Evolutionary conservation across 768 basidiomycete genomes (phyloP).

Genomic region (Brasilioporus rufonigricans): DNA sequence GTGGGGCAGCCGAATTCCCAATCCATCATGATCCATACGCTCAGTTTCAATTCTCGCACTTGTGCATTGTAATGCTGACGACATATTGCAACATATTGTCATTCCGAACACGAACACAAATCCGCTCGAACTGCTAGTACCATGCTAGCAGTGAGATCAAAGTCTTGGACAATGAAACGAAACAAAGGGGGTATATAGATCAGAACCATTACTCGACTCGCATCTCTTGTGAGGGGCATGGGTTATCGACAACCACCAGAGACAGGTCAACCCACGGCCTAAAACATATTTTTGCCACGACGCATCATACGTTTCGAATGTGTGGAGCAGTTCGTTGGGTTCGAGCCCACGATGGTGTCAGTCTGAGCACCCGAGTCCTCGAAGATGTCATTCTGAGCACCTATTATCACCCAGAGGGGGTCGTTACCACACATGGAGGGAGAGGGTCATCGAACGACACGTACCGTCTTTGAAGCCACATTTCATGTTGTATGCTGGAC

Average conservation of each 20-base stretch:
- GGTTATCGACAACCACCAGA: too few species aligned
- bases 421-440: not conserved
- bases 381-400: slow-evolving; percentile 20
- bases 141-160: not conserved
- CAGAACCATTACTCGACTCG: not conserved
- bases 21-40: too few species aligned
- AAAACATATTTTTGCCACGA: not conserved
- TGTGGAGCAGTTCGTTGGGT: too few species aligned
- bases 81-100: too few species aligned
- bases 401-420: slow-evolving; percentile 1
- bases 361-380: too few species aligned
- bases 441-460: not conserved
- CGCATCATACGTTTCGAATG: not conserved
- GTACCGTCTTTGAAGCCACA: slow-evolving; percentile 15
- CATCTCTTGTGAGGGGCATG: not conserved
- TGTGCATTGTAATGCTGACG: too few species aligned
- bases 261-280: not conserved
- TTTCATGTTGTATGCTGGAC: slow-evolving; percentile 8
- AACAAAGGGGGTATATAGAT: not conserved
- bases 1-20: too few species aligned
- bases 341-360: too few species aligned
- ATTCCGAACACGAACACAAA: too few species aligned
- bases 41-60: slow-evolving; percentile 17
- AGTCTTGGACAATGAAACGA: not conserved
- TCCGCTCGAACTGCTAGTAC: not conserved